Base-by-base conservation (phyloP, 768 basidiomycete genomes). In the Tulasnella sp. region DNA sequence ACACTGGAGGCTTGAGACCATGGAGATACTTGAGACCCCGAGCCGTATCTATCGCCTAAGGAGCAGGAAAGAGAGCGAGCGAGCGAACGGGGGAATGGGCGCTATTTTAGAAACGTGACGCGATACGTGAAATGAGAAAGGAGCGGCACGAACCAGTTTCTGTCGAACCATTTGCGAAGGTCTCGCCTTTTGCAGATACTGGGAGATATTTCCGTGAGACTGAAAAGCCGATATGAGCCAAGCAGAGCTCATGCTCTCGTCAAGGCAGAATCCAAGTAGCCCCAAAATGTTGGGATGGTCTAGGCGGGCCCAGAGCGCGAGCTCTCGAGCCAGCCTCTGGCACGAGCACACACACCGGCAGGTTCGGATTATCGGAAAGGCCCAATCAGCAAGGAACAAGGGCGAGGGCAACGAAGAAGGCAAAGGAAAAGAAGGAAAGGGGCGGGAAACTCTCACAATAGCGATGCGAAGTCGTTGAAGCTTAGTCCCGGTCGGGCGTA, bases 11-110 rank as follows among this genome's bases (percentile, higher is more conserved):
- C 34, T 45, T 67, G 49, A 54, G 49, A 31, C 15, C 19, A 31
- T 75, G 73, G 34, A 75, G 73, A 68, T 75, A 75, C n/a, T 64
- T 67, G 19, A 75, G 54, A 54, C 73, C 73, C 34, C 36, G 34
- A 29, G 58, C 52, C 12, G 54, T 42, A 42, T 75, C 73, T 19
- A 64, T 37, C 17, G 73, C 73, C 73, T 75, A 49, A 37, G 34
- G 29, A 36, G 36, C 9, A 29, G 25, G 22, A n/a, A 25, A n/a
- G 22, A 5, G 9, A 25, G 22, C 1, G 54, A 29, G 54, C 4
- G 29, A 29, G n/a, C 2, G 52, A 22, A n/a, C 8, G 25, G 19
- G 52, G 25, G 22, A 19, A 54, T 54, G 25, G 52, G 52, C 52
- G 52, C 52, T 40, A 40, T 1, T 25, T n/a, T n/a, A n/a, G n/a